Evolutionary conservation across 345 rosid species (phyloP).

Genomic region (Gossypium sturtianum): DNA sequence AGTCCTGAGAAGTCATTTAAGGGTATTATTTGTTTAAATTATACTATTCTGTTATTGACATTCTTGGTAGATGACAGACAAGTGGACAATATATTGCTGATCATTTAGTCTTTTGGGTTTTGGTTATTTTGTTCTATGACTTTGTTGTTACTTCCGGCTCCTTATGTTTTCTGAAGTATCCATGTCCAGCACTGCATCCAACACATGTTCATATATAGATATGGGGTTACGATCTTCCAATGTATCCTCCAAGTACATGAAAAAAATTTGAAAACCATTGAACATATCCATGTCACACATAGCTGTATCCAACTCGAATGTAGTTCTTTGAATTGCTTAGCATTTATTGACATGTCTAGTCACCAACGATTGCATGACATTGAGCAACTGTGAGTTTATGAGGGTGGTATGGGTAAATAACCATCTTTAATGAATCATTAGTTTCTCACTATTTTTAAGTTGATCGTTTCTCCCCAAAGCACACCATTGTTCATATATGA

Average conservation of each 20-base stretch:
- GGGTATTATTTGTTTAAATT: background rate
- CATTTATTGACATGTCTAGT: background rate
- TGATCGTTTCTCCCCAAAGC: background rate
- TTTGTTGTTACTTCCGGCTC: background rate
- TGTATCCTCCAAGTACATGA: background rate
- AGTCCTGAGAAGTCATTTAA: background rate
- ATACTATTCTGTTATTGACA: background rate
- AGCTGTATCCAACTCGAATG: too few relatives aligned
- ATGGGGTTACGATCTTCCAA: background rate
- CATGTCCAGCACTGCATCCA: too few relatives aligned
- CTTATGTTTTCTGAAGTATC: too few relatives aligned
- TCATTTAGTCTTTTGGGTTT: background rate
- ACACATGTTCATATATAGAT: too few relatives aligned
- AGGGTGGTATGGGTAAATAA: background rate
- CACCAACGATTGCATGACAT: background rate
- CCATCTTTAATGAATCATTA: background rate
- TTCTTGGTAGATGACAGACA: background rate
- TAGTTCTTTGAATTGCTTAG: background rate
- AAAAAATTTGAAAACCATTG: too few relatives aligned
- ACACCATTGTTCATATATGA: too few relatives aligned
- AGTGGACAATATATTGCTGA: background rate
- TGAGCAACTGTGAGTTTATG: background rate
- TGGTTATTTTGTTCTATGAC: background rate
- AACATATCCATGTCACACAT: too few relatives aligned
- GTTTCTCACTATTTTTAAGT: background rate